phyloP scores from a whole-genome alignment of 2,329 filamentous ascomycete genomes.

The Penicillium sp. region DNA sequence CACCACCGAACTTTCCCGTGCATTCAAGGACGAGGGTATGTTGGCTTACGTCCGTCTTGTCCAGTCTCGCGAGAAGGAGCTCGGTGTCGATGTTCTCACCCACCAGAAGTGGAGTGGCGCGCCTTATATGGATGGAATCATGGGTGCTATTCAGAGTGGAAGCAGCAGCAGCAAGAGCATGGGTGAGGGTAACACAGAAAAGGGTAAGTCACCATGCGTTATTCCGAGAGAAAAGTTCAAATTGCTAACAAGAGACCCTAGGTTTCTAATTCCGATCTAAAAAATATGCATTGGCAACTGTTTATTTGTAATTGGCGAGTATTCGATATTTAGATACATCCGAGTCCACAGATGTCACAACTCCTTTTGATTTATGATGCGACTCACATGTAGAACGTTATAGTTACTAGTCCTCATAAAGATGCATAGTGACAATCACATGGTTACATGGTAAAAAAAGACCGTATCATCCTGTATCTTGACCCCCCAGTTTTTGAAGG shows the following conservation, averaged over 20 bases:
- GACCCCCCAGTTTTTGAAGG: too few species aligned
- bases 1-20: conserved; percentile 64
- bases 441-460: too few species aligned
- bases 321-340: neutral
- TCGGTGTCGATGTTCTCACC: conserved; percentile 83
- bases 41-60: conserved; percentile 92
- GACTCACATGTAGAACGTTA: neutral
- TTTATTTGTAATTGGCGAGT: neutral
- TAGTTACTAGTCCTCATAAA: too few species aligned
- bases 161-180: conserved; percentile 84
- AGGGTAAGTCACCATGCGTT: conserved; percentile 24
- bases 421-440: too few species aligned
- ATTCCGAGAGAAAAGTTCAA: neutral
- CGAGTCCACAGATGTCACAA: neutral
- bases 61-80: conserved; percentile 79
- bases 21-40: conserved; percentile 89
- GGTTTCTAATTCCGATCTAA: neutral
- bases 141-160: conserved; percentile 83
- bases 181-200: conserved; percentile 87
- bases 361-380: neutral
- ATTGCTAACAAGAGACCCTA: neutral
- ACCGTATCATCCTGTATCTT: too few species aligned
- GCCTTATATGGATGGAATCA: conserved; percentile 73
- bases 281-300: neutral
- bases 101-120: conserved; percentile 76